phyloP scores from a whole-genome alignment of 2,329 filamentous ascomycete genomes.

The Aspergillus tubingensis region DNA sequence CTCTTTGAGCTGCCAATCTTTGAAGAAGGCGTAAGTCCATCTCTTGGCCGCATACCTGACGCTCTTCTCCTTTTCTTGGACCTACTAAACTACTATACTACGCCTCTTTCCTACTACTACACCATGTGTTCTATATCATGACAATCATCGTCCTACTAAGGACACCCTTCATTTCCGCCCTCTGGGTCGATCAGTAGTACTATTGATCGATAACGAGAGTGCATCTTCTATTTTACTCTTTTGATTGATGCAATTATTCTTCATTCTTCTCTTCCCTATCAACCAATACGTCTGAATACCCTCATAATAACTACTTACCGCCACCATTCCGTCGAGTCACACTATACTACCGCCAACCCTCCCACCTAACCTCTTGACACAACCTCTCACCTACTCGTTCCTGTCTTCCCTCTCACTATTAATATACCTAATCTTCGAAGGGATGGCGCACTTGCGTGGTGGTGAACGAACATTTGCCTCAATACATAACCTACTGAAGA shows the following conservation, averaged over 20 bases:
- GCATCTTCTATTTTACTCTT: slow-evolving; percentile 21
- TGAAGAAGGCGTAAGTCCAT: slow-evolving; percentile 29
- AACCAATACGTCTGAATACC: slow-evolving; percentile 12
- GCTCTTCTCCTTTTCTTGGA: slow-evolving; percentile 13
- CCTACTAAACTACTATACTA: slow-evolving; percentile 10
- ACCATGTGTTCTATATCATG: slow-evolving; percentile 46
- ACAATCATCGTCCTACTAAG: slow-evolving; percentile 41
- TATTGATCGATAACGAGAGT: slow-evolving; percentile 33
- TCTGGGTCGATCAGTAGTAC: slow-evolving; percentile 30
- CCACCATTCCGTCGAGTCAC: slow-evolving; percentile 18
- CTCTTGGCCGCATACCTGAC: slow-evolving; percentile 28
- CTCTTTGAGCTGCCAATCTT: slow-evolving; percentile 31
- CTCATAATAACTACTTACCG: slow-evolving; percentile 1
- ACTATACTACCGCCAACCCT: not conserved
- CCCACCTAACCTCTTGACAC: slow-evolving; percentile 9
- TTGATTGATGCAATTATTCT: slow-evolving; percentile 19
- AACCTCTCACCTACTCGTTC: slow-evolving; percentile 5
- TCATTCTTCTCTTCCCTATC: slow-evolving; percentile 15
- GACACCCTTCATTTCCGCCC: slow-evolving; percentile 32
- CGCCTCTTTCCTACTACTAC: slow-evolving; percentile 21
- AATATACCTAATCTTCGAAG: slow-evolving; percentile 17
- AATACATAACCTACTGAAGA: slow-evolving; percentile 46
- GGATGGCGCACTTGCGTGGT: slow-evolving; percentile 36
- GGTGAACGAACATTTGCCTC: slow-evolving; percentile 37
- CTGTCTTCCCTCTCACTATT: slow-evolving; percentile 7